phyloP scores from a whole-genome alignment of 2,329 filamentous ascomycete species.

The Paraconiothyrium brasiliense region DNA sequence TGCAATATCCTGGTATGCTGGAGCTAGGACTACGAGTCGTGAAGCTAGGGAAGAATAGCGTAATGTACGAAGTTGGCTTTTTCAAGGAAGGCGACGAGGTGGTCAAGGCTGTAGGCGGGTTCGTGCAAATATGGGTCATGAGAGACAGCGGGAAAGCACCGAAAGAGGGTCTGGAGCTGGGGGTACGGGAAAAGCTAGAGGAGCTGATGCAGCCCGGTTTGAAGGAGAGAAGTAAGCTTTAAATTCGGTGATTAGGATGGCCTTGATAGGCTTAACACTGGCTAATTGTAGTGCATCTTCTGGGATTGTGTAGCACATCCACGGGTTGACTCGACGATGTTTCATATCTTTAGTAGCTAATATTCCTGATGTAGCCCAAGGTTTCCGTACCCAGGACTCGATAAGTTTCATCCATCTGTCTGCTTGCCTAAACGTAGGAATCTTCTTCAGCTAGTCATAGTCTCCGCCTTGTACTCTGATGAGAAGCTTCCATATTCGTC shows the following conservation, averaged over 20 bases:
- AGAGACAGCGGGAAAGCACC: slow-evolving; percentile 72
- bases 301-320: too few species aligned
- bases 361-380: too few species aligned
- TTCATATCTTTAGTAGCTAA: too few species aligned
- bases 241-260: neutral
- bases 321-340: too few species aligned
- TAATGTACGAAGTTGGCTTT: slow-evolving; percentile 88
- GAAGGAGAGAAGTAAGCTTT: slow-evolving; percentile 38
- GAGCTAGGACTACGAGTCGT: slow-evolving; percentile 85
- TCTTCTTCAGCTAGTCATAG: too few species aligned
- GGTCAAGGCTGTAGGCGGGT: slow-evolving; percentile 85
- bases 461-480: too few species aligned
- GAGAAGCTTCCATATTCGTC: too few species aligned
- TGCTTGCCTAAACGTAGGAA: too few species aligned
- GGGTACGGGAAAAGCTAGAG: slow-evolving; percentile 17
- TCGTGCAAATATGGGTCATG: slow-evolving; percentile 90
- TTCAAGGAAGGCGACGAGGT: slow-evolving; percentile 78
- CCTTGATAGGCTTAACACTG: too few species aligned
- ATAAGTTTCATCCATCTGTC: too few species aligned
- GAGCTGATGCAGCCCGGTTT: slow-evolving; percentile 12
- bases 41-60: slow-evolving; percentile 84
- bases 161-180: slow-evolving; percentile 53
- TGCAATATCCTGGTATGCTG: slow-evolving; percentile 82
- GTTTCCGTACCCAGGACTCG: too few species aligned
- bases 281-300: too few species aligned